Base-by-base conservation (phyloP, 176 grass and related monocot species). In the Typha latifolia region DNA sequence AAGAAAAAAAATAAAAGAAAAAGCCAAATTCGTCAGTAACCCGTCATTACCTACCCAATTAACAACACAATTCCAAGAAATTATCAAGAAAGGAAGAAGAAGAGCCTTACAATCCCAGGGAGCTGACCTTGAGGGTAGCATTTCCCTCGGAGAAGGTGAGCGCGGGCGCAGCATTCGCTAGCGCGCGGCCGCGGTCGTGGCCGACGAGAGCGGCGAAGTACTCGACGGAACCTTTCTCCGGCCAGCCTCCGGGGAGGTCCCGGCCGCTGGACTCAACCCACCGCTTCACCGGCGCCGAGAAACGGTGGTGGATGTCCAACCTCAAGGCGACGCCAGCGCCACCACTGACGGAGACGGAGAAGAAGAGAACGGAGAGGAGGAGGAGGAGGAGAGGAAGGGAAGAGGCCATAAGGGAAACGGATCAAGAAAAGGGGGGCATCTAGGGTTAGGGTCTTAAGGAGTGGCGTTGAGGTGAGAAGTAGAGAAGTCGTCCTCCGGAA, bases 71-170 rank as follows among this genome's bases (percentile, higher is more conserved):
- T 3, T 4, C 12, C 32, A 6, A 1, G 6, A 24, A 68, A 68
- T 16, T 20, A 26, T 9, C 21, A 12, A 68, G 12, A 9, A 66
- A 6, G 6, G 43, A 48, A 27, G 11, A 47, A 12, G 11, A 75
- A 59, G 13, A 3, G 34, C 34, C 75, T 84, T 83, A 96, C 87
- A 85, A 96, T 91, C 85, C 85, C 56, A 88, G 71, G 75, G 77
- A 79, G 85, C 74, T 81, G 82, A 89, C 69, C 65, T 78, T 77
- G 31, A 83, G 62, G 48, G 92, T 91, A 31, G 72, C 72, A 62
- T 96, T 96, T 3, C 92, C 92, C 66, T 79, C 62, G 1, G 92
- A 74, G 69, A 96, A 96, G 47, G 80, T 83, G 49, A 91, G 74
- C 4, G 64, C 73, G 0, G 71, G 75, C 26, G 68, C 49, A 2